These are phyloP conservation scores for Pichia sp. DNA, from an alignment of 1,139 yeast species.

Conservation along the genomic window DNA sequence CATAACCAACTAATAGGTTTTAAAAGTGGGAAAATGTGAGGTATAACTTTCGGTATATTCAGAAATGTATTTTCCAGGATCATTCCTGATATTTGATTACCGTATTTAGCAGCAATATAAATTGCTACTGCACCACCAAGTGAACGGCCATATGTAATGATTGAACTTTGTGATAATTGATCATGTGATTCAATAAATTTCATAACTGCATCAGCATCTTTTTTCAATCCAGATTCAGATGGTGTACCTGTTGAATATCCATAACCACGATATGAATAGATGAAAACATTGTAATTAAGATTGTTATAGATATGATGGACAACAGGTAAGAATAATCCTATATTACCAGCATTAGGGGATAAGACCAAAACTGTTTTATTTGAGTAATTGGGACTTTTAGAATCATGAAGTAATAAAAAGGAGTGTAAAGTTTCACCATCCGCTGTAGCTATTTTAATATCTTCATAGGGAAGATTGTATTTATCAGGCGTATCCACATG, in stretches of 20 bases:
- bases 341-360: conserved; percentile 95
- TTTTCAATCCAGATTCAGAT: conserved; percentile 70
- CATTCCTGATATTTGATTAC: conserved; percentile 40
- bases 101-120: conserved; percentile 60
- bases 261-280: conserved; percentile 88
- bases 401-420: conserved; percentile 45
- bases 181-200: conserved; percentile 49
- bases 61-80: conserved; percentile 84
- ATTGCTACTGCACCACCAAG: conserved; percentile 95
- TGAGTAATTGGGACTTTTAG: conserved; percentile 36
- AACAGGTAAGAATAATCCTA: conserved; percentile 85
- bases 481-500: conserved; percentile 74
- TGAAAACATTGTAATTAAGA: conserved; percentile 71
- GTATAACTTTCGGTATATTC: conserved; percentile 72
- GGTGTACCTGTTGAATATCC: conserved; percentile 81
- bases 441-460: conserved; percentile 51
- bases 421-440: conserved; percentile 59
- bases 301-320: conserved; percentile 63
- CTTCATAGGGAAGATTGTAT: conserved; percentile 65
- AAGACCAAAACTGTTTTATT: conserved; percentile 71
- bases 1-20: conserved; percentile 55
- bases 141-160: conserved; percentile 81
- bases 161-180: conserved; percentile 44
- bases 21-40: conserved; percentile 71
- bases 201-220: conserved; percentile 74